Evolutionary conservation across 2,329 filamentous ascomycete genomes (phyloP), one percentile per base, ranked within the genome.

Genomic region (Aspergillus unguis): DNA sequence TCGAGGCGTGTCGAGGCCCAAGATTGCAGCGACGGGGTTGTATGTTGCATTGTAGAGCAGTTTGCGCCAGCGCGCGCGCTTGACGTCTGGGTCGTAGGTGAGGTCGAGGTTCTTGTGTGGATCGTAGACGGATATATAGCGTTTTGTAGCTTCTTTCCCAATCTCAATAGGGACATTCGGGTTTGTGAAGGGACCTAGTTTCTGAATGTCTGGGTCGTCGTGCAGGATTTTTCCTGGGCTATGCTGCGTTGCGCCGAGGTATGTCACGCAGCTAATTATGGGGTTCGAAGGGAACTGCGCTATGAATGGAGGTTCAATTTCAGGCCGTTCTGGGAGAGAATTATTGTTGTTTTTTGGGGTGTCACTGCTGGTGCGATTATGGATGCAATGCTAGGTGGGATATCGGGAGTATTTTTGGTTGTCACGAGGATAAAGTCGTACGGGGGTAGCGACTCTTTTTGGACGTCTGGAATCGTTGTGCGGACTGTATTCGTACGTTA

Each of bases 241-340:
- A 6, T 35, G 11, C 26, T 46, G 27, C 7, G 44, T 36, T 0
- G 44, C 31, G 32, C 80, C 78, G 49, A 79, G 80, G 48, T 79
- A 69, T 3, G 74, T 75, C 17, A 85, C 73, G 23, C 80, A 78
- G 11, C 75, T 79, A 2, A 85, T 70, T 4, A 84, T 60, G 1
- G 75, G 62, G 55, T 81, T 84, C 4, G 63, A 55, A 1, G 82
- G 81, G 58, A 83, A 83, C 0, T 69, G 64, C 0, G 62, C 51
- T 17, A 80, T 61, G 27, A 85, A 59, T 0, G 82, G 80, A 42
- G 73, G 76, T 56, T 85, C 81, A 58, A 85, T 85, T 85, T 83
- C 17, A 85, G 69, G 1, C 83, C 83, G 59, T 86, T 86, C 56
- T 85, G 83, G 5, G 82, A 68, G 4, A 85, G 74, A 0, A 84